Conservation (phyloP, 208 protist species). For the Wallacemonas sp. region DNA sequence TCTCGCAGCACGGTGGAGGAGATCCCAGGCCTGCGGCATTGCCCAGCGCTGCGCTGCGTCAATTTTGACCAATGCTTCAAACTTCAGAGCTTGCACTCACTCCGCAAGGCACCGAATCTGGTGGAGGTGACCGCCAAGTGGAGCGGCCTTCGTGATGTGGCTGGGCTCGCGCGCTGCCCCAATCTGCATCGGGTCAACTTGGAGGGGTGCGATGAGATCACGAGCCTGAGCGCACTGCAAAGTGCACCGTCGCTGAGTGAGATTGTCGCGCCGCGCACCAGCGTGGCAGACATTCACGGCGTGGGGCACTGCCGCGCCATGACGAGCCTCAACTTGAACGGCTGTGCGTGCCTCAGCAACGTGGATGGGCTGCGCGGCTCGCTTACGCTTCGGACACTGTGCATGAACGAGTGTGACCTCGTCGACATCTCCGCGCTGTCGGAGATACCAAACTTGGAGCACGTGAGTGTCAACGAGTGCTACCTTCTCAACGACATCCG, state of each 20-base stretch:
- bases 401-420: slow-evolving; percentile 7
- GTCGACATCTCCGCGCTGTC: neutral
- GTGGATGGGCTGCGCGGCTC: neutral
- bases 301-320: neutral
- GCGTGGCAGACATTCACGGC: slow-evolving; percentile 7
- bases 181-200: slow-evolving; percentile 5
- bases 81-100: slow-evolving; percentile 4
- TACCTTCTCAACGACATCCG: slow-evolving; percentile 7
- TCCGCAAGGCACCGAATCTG: neutral
- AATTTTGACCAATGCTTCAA: slow-evolving; percentile 15
- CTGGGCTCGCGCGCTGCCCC: slow-evolving; percentile 6
- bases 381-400: neutral
- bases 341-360: slow-evolving; percentile 16
- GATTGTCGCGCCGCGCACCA: slow-evolving; percentile 4
- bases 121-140: slow-evolving; percentile 3
- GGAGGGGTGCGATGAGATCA: slow-evolving; percentile 10
- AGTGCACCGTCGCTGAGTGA: slow-evolving; percentile 1
- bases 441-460: neutral
- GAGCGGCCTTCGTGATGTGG: slow-evolving; percentile 6
- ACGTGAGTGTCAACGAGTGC: slow-evolving; percentile 6
- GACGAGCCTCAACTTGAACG: slow-evolving; percentile 4
- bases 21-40: neutral
- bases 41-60: neutral
- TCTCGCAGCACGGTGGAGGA: neutral
- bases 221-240: slow-evolving; percentile 2